Conservation (phyloP, 768 basidiomycete genomes). For the Daedalea quercina region DNA sequence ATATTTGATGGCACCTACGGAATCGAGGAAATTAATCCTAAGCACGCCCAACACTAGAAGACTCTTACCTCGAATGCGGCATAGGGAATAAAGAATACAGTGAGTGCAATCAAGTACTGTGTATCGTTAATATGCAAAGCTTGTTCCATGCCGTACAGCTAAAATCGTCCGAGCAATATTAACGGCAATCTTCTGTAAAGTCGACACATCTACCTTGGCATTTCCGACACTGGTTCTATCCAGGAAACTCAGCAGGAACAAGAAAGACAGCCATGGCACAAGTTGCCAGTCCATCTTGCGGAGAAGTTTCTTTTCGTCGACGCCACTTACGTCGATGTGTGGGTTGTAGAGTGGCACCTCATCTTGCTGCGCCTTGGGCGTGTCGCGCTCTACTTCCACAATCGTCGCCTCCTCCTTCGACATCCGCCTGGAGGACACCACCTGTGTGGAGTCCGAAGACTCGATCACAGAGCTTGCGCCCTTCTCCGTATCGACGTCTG, state of each 20-base stretch:
- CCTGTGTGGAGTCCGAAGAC: not conserved
- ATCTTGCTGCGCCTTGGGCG: not conserved
- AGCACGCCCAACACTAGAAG: not conserved
- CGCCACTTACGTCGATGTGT: slow-evolving; percentile 46
- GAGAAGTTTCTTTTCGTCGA: slow-evolving; percentile 65
- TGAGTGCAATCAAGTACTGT: slow-evolving; percentile 63
- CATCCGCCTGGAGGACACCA: not conserved
- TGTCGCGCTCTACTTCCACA: not conserved
- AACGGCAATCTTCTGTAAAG: too few relatives aligned
- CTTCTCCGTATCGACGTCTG: not conserved
- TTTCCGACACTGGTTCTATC: slow-evolving; percentile 52
- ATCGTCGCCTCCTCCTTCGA: not conserved
- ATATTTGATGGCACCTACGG: slow-evolving; percentile 60
- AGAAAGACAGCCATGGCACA: slow-evolving; percentile 64
- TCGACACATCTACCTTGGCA: slow-evolving; percentile 27
- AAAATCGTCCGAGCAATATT: too few relatives aligned
- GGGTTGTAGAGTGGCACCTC: slow-evolving; percentile 25
- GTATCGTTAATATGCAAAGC: slow-evolving; percentile 56
- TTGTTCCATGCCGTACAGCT: slow-evolving; percentile 59
- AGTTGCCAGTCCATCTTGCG: slow-evolving; percentile 62
- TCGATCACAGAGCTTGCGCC: not conserved
- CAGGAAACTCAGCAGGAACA: slow-evolving; percentile 71
- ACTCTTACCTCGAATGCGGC: slow-evolving; percentile 55
- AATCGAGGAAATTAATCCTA: not conserved
- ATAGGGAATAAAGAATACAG: slow-evolving; percentile 51